Percentiles rank a stretch among this genome's conserved stretches.
Conservation (phyloP, 139 green algal species). For the Chlorella vulgaris region DNA sequence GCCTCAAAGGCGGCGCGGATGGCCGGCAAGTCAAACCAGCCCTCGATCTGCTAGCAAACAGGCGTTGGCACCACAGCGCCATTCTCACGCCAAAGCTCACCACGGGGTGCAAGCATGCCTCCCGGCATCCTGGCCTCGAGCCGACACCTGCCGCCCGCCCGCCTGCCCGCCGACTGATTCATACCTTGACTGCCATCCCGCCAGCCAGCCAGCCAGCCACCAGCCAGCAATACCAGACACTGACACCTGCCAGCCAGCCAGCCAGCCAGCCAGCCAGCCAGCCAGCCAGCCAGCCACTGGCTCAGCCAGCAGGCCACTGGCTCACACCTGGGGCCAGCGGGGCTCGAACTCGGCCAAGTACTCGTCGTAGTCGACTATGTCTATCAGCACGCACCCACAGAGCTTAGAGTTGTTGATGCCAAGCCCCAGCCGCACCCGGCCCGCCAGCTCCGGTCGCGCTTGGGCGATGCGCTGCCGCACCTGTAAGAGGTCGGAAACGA, state of each 20-base stretch:
- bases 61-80: neutral
- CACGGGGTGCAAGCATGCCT: too few species aligned
- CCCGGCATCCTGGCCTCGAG: too few species aligned
- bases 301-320: neutral
- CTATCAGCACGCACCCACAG: conserved; percentile 19
- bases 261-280: too few species aligned
- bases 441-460: neutral
- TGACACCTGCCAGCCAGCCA: too few species aligned
- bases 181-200: too few species aligned
- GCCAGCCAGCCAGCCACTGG: neutral
- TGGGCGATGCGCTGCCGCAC: conserved; percentile 1
- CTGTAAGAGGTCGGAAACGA: conserved; percentile 8
- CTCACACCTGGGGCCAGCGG: conserved; percentile 5
- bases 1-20: conserved; percentile 13
- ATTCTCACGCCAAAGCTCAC: neutral
- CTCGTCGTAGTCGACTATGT: conserved; percentile 22
- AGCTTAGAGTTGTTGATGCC: conserved; percentile 38
- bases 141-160: too few species aligned
- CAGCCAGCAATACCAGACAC: neutral
- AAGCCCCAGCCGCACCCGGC: conserved; percentile 9
- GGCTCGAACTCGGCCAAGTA: conserved; percentile 15
- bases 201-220: too few species aligned
- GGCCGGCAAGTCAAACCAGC: conserved; percentile 11
- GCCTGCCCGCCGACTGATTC: too few species aligned
- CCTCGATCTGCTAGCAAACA: neutral